Evolutionary conservation across 139 green algal genomes (phyloP).

Genomic region (Zygnema cylindricum): DNA sequence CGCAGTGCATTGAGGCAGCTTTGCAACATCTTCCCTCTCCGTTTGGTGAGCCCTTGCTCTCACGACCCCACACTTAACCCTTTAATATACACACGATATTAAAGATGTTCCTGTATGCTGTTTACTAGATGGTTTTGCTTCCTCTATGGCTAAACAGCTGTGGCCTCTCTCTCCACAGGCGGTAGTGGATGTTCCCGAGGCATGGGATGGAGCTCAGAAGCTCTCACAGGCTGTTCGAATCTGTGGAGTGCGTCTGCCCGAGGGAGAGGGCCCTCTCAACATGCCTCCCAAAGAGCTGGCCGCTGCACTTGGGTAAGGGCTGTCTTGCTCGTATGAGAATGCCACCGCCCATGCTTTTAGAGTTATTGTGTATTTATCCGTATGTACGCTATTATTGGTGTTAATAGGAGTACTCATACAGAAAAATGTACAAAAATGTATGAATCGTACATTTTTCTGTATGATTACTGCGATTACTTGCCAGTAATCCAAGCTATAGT

Average conservation of each 20-base stretch:
- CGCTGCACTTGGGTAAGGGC: background rate
- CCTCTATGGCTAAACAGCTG: background rate
- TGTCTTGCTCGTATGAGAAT: too few species aligned
- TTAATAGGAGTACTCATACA: too few species aligned
- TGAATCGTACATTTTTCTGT: too few species aligned
- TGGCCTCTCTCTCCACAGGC: background rate
- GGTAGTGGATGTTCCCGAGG: constrained; percentile 15
- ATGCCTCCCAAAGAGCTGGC: background rate
- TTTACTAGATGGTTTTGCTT: background rate
- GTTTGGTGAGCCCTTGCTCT: background rate
- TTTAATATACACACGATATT: background rate
- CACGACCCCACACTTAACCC: background rate
- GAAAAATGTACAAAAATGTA: too few species aligned
- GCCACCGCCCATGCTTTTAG: too few species aligned
- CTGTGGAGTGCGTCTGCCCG: constrained; percentile 1
- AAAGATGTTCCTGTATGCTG: background rate
- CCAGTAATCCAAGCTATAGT: too few species aligned
- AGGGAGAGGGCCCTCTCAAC: background rate
- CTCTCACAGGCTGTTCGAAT: constrained; percentile 13
- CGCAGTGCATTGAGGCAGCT: background rate
- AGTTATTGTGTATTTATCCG: too few species aligned
- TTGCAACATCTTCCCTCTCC: constrained; percentile 14
- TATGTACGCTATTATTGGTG: too few species aligned
- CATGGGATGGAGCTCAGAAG: background rate
- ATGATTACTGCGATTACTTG: too few species aligned